Evolutionary conservation across 176 grass and related monocot species (phyloP).

Genomic region (Pharus latifolius): DNA sequence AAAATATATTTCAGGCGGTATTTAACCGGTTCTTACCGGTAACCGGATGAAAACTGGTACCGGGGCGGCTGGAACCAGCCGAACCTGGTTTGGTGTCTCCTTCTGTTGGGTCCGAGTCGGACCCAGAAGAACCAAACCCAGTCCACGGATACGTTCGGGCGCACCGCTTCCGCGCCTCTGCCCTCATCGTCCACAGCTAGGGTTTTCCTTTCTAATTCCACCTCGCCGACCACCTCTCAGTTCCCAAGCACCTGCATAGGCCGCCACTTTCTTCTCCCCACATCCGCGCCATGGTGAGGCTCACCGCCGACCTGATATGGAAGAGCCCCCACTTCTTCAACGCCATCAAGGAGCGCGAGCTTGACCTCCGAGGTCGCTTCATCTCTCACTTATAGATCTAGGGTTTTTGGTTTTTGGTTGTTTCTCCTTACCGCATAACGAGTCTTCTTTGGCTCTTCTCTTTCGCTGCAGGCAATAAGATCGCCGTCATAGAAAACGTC

Average conservation of each 20-base stretch:
- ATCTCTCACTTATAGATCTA: slow-evolving; percentile 8
- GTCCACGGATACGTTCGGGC: too few species aligned
- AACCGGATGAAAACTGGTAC: too few species aligned
- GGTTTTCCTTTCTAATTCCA: slow-evolving; percentile 8
- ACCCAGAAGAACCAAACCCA: too few species aligned
- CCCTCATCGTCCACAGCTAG: too few species aligned
- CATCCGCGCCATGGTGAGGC: slow-evolving; percentile 53
- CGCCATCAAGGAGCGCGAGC: slow-evolving; percentile 82
- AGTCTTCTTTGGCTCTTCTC: background rate
- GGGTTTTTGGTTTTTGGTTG: background rate
- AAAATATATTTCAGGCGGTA: too few species aligned
- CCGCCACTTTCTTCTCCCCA: background rate
- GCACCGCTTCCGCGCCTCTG: background rate
- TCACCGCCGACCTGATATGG: slow-evolving; percentile 90
- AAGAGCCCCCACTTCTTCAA: slow-evolving; percentile 99
- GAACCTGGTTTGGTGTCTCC: too few species aligned
- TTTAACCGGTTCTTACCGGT: too few species aligned
- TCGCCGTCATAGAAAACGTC: slow-evolving; percentile 81
- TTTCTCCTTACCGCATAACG: background rate
- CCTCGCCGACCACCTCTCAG: background rate
- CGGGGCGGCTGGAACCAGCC: too few species aligned
- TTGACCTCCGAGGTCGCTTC: slow-evolving; percentile 65
- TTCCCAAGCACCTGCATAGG: background rate
- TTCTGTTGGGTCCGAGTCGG: too few species aligned
- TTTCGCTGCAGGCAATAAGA: slow-evolving; percentile 71